A percentile compares a stretch with the other conserved stretches of the same genome.
These are phyloP conservation scores for Phytophthora melonis DNA, from an alignment of 352 stramenopile species.

Conservation along the genomic window DNA sequence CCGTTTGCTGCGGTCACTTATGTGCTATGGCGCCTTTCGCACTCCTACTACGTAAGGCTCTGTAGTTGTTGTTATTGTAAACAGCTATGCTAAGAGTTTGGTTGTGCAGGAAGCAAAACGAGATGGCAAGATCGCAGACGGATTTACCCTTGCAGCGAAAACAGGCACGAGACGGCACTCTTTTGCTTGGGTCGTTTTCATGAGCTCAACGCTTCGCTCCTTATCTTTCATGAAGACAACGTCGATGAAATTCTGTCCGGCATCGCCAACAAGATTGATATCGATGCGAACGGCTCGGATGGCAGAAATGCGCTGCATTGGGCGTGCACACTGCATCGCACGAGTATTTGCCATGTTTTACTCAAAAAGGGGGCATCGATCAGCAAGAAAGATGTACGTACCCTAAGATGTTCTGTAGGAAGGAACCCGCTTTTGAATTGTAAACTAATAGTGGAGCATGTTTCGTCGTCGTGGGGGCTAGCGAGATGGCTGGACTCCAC, in stretches of 20 bases:
- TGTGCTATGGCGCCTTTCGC: slow-evolving; percentile 63
- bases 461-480: slow-evolving; percentile 20
- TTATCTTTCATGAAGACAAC: slow-evolving; percentile 53
- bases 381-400: slow-evolving; percentile 78
- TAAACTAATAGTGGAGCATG: background rate
- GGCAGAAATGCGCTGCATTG: slow-evolving; percentile 85
- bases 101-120: slow-evolving; percentile 48
- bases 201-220: background rate
- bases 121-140: slow-evolving; percentile 58
- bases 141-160: slow-evolving; percentile 81
- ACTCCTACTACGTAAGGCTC: slow-evolving; percentile 63
- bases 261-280: slow-evolving; percentile 80
- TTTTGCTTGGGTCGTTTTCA: background rate
- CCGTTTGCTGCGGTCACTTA: slow-evolving; percentile 58
- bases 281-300: slow-evolving; percentile 77
- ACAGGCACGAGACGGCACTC: slow-evolving; percentile 39
- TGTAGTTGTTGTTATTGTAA: background rate
- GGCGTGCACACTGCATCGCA: slow-evolving; percentile 78
- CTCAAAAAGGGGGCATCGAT: slow-evolving; percentile 83
- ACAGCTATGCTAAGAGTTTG: background rate
- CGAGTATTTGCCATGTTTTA: slow-evolving; percentile 82
- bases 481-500: slow-evolving; percentile 77
- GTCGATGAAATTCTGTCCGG: slow-evolving; percentile 74
- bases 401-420: background rate
- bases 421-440: background rate